Percentiles rank a stretch among this genome's conserved stretches.
These are phyloP conservation scores for Chloris gayana DNA, from an alignment of 176 grass and related monocot species.

Conservation along the genomic window DNA sequence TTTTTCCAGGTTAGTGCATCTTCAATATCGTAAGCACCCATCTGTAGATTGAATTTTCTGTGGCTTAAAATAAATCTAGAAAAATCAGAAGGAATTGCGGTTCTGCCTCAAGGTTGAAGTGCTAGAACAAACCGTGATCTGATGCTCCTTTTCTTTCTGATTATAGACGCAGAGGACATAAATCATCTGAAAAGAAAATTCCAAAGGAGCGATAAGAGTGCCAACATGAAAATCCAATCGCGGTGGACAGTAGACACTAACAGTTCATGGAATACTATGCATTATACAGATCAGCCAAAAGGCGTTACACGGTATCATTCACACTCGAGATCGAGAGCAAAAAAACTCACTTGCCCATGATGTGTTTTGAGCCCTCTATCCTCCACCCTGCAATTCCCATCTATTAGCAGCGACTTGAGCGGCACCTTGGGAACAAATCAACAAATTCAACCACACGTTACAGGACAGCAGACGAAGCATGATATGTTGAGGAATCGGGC, in stretches of 20 bases:
- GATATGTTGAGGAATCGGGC: neutral
- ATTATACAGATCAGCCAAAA: neutral
- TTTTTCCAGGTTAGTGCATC: conserved; percentile 87
- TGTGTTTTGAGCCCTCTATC: conserved; percentile 90
- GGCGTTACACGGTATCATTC: neutral
- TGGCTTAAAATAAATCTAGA: neutral
- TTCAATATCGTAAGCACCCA: conserved; percentile 90
- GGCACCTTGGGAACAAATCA: conserved; percentile 55
- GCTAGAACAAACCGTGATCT: conserved; percentile 71
- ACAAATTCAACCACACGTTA: conserved; percentile 24
- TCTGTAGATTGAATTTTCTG: conserved; percentile 45
- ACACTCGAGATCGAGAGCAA: neutral
- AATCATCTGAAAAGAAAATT: conserved; percentile 64
- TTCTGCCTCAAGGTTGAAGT: conserved; percentile 1
- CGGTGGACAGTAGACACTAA: neutral
- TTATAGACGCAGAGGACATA: conserved; percentile 94
- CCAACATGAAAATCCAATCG: neutral
- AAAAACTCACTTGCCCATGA: conserved; percentile 70
- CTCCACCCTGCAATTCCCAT: conserved; percentile 94
- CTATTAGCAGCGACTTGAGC: conserved; percentile 70
- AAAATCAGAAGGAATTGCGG: neutral
- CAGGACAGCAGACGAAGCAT: neutral
- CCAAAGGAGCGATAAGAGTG: conserved; percentile 14
- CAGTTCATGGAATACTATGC: too few relatives aligned
- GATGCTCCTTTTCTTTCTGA: conserved; percentile 88